phyloP scores from a whole-genome alignment of 441 rosid species.

The Eruca vesicaria region DNA sequence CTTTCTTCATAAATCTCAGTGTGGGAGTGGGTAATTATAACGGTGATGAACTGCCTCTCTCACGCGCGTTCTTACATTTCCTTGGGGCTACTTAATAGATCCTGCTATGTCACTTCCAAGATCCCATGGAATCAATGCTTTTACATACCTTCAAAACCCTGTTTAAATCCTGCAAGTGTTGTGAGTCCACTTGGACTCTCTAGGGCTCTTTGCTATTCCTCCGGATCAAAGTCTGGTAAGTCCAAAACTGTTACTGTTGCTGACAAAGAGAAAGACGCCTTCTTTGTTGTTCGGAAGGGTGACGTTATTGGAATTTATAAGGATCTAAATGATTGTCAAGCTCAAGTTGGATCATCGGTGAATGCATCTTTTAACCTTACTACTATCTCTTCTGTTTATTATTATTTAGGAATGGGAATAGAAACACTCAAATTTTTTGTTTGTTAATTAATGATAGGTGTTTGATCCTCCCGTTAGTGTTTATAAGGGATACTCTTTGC shows the following conservation, averaged over 20 bases:
- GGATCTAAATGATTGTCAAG: conserved; percentile 66
- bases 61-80: conserved; percentile 62
- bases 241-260: conserved; percentile 14
- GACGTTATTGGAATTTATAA: conserved; percentile 75
- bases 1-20: conserved; percentile 12
- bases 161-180: conserved; percentile 32
- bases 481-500: conserved; percentile 63
- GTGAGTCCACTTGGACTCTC: conserved; percentile 34
- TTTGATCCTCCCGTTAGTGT: conserved; percentile 86
- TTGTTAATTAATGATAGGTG: conserved; percentile 36
- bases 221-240: conserved; percentile 34
- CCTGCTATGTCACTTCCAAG: conserved; percentile 36
- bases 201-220: conserved; percentile 51
- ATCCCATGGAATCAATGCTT: conserved; percentile 35
- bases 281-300: conserved; percentile 89
- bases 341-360: conserved; percentile 90
- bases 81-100: conserved; percentile 47
- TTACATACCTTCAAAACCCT: conserved; percentile 31
- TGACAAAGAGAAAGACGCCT: conserved; percentile 64
- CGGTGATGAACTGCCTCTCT: conserved; percentile 64
- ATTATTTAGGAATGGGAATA: background rate
- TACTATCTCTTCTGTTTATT: background rate
- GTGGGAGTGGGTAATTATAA: background rate
- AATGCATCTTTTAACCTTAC: conserved; percentile 7
- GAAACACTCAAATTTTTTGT: background rate